Evolutionary conservation across 208 protist species (phyloP), one percentile per base, ranked within the genome.

Genomic region (Vickermania ingenoplastis): DNA sequence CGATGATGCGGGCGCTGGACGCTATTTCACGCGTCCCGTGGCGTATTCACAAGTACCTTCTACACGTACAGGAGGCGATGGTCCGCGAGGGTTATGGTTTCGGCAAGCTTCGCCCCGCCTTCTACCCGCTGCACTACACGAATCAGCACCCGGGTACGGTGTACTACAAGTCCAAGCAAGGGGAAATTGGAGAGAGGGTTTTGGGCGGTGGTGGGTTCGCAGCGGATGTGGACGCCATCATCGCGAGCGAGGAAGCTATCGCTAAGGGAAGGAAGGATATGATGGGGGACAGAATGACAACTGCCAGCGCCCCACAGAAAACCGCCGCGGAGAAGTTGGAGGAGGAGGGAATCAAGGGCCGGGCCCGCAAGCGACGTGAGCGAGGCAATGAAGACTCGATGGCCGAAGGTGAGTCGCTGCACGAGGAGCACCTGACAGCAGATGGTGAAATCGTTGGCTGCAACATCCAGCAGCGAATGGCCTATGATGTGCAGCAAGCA

Each of bases 11-110:
- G 60, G 89, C 89, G 2, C 75, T 93, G 22, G 89, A 96, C 64
- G 86, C 83, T 45, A 91, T 96, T 66, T 92, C 84, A 2, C 81
- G 84, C 23, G 89, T 96, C 41, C 86, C 86, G 59, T 96, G 89
- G 86, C 86, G 89, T 54, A 93, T 96, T 53, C 91, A 89, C 77
- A 88, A 89, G 62, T 96, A 92, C 66, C 92, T 96, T 77, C 77
- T 96, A 21, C 89, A 96, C 68, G 89, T 96, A 45, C 86, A 96
- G 66, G 89, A 96, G 67, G 84, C 86, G 0, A 91, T 96, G 63
- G 83, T 96, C 60, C 81, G 80, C 14, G 89, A 96, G 65, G 89
- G 89, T n/a, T 96, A 87, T 54, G 89, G 86, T 23, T 93, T 96
- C 59, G 86, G 86, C 26, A 96, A 96, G 59, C 89, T 96, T 48